These are phyloP conservation scores for Curvularia hawaiiensis DNA, from an alignment of 2,329 filamentous ascomycete species.

Conservation along the genomic window DNA sequence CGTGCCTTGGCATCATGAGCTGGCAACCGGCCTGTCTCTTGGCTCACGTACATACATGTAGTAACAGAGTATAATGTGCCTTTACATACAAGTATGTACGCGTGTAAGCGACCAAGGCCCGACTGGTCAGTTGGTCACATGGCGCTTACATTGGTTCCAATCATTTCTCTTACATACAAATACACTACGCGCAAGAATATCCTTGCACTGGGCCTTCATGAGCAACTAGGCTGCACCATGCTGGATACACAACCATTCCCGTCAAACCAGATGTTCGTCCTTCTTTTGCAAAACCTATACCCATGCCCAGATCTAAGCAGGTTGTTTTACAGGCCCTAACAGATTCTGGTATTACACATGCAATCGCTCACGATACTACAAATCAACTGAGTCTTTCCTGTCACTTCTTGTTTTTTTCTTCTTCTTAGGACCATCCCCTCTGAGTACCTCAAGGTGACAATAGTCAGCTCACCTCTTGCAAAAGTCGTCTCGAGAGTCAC, in stretches of 20 bases:
- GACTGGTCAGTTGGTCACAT: neutral
- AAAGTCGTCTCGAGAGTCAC: too few relatives aligned
- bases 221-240: neutral
- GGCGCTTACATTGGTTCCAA: neutral
- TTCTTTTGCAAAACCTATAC: too few relatives aligned
- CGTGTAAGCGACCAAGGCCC: neutral
- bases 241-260: neutral
- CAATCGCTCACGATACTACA: too few relatives aligned
- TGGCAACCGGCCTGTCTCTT: neutral
- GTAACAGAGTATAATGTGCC: neutral
- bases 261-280: too few relatives aligned
- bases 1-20: neutral
- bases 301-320: too few relatives aligned
- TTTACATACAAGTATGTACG: neutral
- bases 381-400: too few relatives aligned
- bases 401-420: too few relatives aligned
- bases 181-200: neutral
- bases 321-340: too few relatives aligned
- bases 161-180: neutral
- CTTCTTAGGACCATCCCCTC: too few relatives aligned
- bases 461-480: too few relatives aligned
- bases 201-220: neutral
- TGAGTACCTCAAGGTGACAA: too few relatives aligned
- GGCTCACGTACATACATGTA: neutral
- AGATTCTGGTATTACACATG: too few relatives aligned